These are phyloP conservation scores for Solanum clarkiae DNA, from an alignment of 257 asterid species.

Conservation along the genomic window DNA sequence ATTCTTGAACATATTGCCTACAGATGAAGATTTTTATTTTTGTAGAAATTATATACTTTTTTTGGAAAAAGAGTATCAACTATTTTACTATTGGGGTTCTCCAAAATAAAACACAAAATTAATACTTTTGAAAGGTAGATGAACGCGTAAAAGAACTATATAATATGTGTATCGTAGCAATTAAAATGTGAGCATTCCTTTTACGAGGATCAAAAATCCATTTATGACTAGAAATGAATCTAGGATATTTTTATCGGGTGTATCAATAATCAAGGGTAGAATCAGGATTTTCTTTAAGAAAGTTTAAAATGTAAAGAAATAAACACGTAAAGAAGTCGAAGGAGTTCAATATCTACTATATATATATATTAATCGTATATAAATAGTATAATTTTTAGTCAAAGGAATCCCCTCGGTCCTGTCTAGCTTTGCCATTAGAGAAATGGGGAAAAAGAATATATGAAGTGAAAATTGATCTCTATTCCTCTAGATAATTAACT, in stretches of 20 bases:
- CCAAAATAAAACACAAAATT: not conserved
- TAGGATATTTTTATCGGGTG: not conserved
- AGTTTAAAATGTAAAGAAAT: too few species aligned
- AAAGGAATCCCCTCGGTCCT: too few species aligned
- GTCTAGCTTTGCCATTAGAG: not conserved
- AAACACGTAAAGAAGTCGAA: too few species aligned
- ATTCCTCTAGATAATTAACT: not conserved
- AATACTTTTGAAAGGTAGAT: not conserved
- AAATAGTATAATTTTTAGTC: too few species aligned
- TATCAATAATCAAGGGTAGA: too few species aligned
- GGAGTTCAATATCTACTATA: too few species aligned
- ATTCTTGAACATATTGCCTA: not conserved
- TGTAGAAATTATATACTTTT: not conserved
- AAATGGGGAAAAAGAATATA: not conserved
- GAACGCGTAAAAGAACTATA: not conserved
- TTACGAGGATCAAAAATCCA: not conserved
- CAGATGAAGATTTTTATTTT: not conserved
- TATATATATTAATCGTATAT: too few species aligned
- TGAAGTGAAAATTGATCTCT: not conserved
- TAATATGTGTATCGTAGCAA: fast-evolving
- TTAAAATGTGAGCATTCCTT: not conserved
- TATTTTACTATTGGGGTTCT: not conserved
- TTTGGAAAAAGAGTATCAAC: not conserved
- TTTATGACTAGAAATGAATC: not conserved
- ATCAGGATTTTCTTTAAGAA: too few species aligned